These are phyloP conservation scores for Cryptosporidium parvum DNA, from an alignment of 169 alveolate genomes.

Conservation along the genomic window DNA sequence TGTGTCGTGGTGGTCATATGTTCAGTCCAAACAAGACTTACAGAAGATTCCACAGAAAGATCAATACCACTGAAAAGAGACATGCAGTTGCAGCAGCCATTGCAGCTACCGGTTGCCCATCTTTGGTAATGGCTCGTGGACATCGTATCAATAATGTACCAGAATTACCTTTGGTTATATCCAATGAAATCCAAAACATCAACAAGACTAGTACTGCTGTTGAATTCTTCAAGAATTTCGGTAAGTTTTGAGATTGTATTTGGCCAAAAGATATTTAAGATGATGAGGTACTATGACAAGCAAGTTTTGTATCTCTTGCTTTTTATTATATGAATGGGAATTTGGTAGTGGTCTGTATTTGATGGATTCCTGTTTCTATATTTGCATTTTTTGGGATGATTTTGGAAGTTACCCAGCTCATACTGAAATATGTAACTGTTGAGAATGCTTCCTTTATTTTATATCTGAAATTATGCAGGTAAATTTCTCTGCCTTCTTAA, in stretches of 20 bases:
- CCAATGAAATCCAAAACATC: slow-evolving; percentile 74
- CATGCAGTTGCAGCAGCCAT: slow-evolving; percentile 98
- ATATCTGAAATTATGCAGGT: slow-evolving; percentile 20
- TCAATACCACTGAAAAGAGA: slow-evolving; percentile 95
- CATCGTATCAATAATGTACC: slow-evolving; percentile 94
- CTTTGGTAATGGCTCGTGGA: slow-evolving; percentile 98
- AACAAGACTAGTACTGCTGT: slow-evolving; percentile 71
- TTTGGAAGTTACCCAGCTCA: slow-evolving; percentile 77
- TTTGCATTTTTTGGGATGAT: slow-evolving; percentile 57
- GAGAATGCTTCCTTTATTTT: slow-evolving; percentile 63
- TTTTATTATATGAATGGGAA: too few species aligned
- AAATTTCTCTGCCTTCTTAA: neutral
- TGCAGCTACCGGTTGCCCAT: slow-evolving; percentile 97
- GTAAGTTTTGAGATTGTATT: slow-evolving; percentile 47
- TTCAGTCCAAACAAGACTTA: slow-evolving; percentile 97
- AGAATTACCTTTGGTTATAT: slow-evolving; percentile 97
- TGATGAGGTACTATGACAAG: too few species aligned
- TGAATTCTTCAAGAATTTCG: slow-evolving; percentile 68
- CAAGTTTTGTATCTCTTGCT: too few species aligned
- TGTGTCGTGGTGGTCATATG: slow-evolving; percentile 99
- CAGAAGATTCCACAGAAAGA: slow-evolving; percentile 98
- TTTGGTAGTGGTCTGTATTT: too few species aligned
- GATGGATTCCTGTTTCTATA: too few species aligned
- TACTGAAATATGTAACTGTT: slow-evolving; percentile 62
- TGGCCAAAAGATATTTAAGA: neutral